Conservation (phyloP, 805 yeast genomes). For the Starmerella cellae region DNA sequence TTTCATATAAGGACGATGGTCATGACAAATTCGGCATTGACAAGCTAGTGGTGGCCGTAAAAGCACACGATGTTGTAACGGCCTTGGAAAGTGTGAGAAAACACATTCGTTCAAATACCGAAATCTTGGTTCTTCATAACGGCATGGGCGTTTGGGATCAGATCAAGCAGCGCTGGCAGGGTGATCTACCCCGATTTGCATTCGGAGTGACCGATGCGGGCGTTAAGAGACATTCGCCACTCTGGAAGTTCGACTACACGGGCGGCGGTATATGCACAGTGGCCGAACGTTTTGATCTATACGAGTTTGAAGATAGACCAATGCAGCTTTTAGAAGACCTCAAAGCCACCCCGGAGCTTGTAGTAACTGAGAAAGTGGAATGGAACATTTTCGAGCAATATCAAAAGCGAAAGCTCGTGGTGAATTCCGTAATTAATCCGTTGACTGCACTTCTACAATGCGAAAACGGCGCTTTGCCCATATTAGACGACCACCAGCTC, state of each 20-base stretch:
- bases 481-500: conserved; percentile 28
- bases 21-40: conserved; percentile 27
- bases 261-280: conserved; percentile 39
- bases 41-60: conserved; percentile 62
- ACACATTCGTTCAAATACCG: conserved; percentile 38
- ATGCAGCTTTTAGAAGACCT: conserved; percentile 1
- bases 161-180: conserved; percentile 44
- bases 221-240: conserved; percentile 39
- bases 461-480: conserved; percentile 58
- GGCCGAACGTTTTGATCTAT: neutral
- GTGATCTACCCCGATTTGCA: conserved; percentile 42
- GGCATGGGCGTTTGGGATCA: conserved; percentile 63
- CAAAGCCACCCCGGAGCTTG: conserved; percentile 1
- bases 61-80: conserved; percentile 55
- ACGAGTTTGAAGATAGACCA: neutral
- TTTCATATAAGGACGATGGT: neutral
- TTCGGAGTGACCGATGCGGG: conserved; percentile 83
- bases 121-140: conserved; percentile 63
- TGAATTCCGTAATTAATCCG: conserved; percentile 76
- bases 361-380: conserved; percentile 15
- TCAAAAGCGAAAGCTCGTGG: conserved; percentile 63
- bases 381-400: conserved; percentile 40
- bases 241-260: conserved; percentile 47
- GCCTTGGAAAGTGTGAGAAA: conserved; percentile 48
- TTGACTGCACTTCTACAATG: conserved; percentile 67